Evolutionary conservation across 2,329 filamentous ascomycete genomes (phyloP).

Genomic region (Rutstroemia sp.): DNA sequence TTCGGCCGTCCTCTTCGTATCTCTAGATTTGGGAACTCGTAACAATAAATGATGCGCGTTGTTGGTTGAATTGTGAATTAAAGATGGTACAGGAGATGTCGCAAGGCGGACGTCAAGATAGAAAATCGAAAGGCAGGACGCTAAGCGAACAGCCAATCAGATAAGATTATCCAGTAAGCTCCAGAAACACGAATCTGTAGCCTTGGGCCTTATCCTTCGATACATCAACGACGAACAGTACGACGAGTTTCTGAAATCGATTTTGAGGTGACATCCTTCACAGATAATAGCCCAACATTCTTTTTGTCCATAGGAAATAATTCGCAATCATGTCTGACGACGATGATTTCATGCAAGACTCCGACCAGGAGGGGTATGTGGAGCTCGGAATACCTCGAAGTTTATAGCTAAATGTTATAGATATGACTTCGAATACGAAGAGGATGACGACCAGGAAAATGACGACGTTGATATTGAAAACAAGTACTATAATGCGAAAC

Average conservation of each 20-base stretch:
- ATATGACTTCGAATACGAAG: slow-evolving; percentile 97
- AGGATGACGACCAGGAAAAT: slow-evolving; percentile 75
- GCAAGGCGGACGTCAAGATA: not conserved
- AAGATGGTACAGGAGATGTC: not conserved
- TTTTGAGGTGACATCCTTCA: not conserved
- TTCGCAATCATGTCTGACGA: slow-evolving; percentile 42
- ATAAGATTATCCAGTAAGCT: not conserved
- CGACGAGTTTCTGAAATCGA: not conserved
- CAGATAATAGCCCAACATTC: not conserved
- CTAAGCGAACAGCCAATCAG: slow-evolving; percentile 5
- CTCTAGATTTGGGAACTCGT: no score
- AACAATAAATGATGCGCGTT: not conserved
- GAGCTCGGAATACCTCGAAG: slow-evolving; percentile 5
- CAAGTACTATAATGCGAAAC: slow-evolving; percentile 99
- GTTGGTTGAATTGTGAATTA: not conserved
- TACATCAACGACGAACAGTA: no score
- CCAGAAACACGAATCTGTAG: slow-evolving; percentile 3
- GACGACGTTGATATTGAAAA: slow-evolving; percentile 96
- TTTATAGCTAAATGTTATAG: slow-evolving; percentile 34
- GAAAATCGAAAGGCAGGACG: not conserved
- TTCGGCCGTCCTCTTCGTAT: no score
- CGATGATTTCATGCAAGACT: slow-evolving; percentile 91
- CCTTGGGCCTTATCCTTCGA: slow-evolving; percentile 9
- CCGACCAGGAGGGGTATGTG: slow-evolving; percentile 73
- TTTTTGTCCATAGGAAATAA: not conserved